phyloP scores from a whole-genome alignment of 495 filamentous ascomycete species.

The Aspergillus bertholletiae region DNA sequence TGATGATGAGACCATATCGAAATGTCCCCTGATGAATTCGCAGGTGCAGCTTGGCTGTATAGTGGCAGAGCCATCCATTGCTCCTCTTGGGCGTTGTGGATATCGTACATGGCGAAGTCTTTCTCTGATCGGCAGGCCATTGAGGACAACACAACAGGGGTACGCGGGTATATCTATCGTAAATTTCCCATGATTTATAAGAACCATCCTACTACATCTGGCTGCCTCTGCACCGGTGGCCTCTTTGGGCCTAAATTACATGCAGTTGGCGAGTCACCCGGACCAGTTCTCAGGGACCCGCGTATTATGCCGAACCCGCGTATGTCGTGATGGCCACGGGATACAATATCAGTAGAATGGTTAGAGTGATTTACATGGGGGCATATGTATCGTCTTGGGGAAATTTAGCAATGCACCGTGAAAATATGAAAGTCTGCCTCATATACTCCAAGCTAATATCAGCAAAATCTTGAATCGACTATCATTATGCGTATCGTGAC shows the following conservation, averaged over 20 bases:
- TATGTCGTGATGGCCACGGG: neutral
- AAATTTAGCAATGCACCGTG: neutral
- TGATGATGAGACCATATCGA: neutral
- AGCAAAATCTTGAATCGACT: too few relatives aligned
- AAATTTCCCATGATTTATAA: neutral
- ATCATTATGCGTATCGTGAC: too few relatives aligned
- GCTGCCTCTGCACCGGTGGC: neutral
- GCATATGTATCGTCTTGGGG: neutral
- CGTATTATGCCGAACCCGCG: neutral
- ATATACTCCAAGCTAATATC: too few relatives aligned
- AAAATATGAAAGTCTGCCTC: neutral
- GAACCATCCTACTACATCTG: neutral
- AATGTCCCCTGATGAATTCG: neutral
- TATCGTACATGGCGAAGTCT: neutral
- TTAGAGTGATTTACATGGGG: neutral
- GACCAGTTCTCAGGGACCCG: neutral
- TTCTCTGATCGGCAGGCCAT: neutral
- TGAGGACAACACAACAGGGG: neutral
- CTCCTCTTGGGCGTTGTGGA: neutral
- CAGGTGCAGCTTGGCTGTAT: neutral
- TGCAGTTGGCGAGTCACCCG: neutral
- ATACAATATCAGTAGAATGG: neutral
- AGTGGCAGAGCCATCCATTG: neutral
- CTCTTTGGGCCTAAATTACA: neutral
- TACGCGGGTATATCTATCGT: neutral